These are phyloP conservation scores for Chytriomyces hyalinus DNA, from an alignment of 192 early-diverging fungal genomes.

Conservation along the genomic window DNA sequence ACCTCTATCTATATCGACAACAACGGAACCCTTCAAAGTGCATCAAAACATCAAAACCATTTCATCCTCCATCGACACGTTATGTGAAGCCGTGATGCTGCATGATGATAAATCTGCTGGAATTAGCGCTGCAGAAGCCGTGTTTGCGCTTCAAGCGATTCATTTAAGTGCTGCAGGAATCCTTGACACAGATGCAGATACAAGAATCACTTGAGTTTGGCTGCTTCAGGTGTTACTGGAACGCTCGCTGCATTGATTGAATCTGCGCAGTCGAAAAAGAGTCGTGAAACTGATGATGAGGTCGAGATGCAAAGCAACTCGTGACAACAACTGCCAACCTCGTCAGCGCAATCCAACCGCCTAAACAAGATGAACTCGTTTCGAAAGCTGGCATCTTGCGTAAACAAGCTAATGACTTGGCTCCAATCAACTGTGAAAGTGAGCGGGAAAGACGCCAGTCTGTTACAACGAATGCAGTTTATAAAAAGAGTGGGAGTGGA, in stretches of 20 bases:
- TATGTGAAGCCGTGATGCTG: constrained; percentile 36
- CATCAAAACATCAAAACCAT: constrained; percentile 34
- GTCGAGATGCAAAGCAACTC: too few relatives aligned
- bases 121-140: constrained; percentile 50
- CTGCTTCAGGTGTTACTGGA: constrained; percentile 42
- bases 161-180: background rate
- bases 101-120: constrained; percentile 44
- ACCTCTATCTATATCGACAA: background rate
- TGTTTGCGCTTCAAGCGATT: constrained; percentile 46
- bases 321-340: too few relatives aligned
- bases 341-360: too few relatives aligned
- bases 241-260: constrained; percentile 39
- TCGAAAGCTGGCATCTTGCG: too few relatives aligned
- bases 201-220: constrained; percentile 14
- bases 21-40: constrained; percentile 43
- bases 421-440: background rate
- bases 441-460: background rate
- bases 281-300: background rate
- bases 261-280: constrained; percentile 33
- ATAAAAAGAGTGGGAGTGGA: background rate
- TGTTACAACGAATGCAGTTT: background rate
- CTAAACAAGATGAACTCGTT: too few relatives aligned
- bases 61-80: constrained; percentile 38
- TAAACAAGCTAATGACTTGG: too few relatives aligned
- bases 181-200: background rate